Conservation (phyloP, 2,329 filamentous ascomycete genomes). For the Neonectria sp. region DNA sequence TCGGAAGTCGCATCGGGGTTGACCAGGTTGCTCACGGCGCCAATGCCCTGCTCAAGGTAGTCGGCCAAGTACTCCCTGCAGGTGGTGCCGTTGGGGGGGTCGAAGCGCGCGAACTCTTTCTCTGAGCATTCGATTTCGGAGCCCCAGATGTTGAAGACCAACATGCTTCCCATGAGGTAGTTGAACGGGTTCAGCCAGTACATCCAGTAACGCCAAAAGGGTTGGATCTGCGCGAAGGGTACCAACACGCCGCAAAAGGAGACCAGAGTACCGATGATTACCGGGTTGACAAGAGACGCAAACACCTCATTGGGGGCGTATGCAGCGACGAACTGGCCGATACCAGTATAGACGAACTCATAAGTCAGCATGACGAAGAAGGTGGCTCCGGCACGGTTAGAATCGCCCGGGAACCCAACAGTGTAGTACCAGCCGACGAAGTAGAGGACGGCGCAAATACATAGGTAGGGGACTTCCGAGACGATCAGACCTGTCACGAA, state of each 20-base stretch:
- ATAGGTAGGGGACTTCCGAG: constrained; percentile 63
- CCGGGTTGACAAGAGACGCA: constrained; percentile 70
- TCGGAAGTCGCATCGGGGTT: constrained; percentile 71
- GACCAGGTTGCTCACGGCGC: constrained; percentile 64
- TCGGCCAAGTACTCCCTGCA: constrained; percentile 70
- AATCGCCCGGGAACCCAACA: constrained; percentile 63
- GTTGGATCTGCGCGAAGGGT: constrained; percentile 72
- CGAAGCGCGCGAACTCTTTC: constrained; percentile 66
- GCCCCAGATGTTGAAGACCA: constrained; percentile 67
- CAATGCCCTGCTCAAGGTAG: constrained; percentile 64
- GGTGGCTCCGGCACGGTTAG: constrained; percentile 64
- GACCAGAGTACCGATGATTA: constrained; percentile 71
- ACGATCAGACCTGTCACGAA: constrained; percentile 69
- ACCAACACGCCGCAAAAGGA: constrained; percentile 84
- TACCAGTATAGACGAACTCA: constrained; percentile 72
- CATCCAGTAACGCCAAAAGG: constrained; percentile 79
- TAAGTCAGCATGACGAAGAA: constrained; percentile 72
- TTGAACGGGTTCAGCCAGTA: constrained; percentile 75
- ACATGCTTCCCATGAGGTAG: constrained; percentile 71
- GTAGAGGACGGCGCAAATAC: constrained; percentile 63
- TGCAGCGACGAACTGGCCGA: constrained; percentile 75
- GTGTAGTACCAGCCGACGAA: constrained; percentile 72
- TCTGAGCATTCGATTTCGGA: constrained; percentile 62
- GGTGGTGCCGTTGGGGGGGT: constrained; percentile 65
- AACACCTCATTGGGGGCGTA: constrained; percentile 75